Evolutionary conservation across 106 monocot species (phyloP).

Genomic region (Amphibolis antarctica): DNA sequence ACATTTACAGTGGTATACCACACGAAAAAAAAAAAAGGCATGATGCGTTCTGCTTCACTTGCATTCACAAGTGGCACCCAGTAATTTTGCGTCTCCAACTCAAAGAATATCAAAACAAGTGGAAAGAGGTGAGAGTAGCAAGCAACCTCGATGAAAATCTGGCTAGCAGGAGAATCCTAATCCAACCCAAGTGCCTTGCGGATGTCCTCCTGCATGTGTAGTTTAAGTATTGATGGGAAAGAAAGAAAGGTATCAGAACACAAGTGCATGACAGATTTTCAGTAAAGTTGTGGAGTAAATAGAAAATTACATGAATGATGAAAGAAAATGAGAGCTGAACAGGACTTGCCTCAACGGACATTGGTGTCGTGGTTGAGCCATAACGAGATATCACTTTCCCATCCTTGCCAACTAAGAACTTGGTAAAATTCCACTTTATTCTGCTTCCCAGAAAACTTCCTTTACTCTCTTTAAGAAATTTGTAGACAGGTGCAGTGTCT

Average conservation of each 20-base stretch:
- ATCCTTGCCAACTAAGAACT: conserved; percentile 69
- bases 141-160: neutral
- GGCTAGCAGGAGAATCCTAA: conserved; percentile 6
- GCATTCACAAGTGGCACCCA: too few species aligned
- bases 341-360: conserved; percentile 53
- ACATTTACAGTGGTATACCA: too few species aligned
- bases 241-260: neutral
- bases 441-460: conserved; percentile 40
- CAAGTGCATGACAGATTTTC: neutral
- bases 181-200: conserved; percentile 48
- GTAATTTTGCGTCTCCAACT: too few species aligned
- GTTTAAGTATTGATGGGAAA: neutral
- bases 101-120: too few species aligned
- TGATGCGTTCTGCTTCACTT: too few species aligned
- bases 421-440: conserved; percentile 96
- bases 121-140: too few species aligned
- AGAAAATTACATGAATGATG: neutral
- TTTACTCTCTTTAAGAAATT: conserved; percentile 73
- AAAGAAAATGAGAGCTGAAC: neutral
- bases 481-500: conserved; percentile 51
- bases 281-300: neutral
- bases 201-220: conserved; percentile 51
- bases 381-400: conserved; percentile 60
- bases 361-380: conserved; percentile 37
- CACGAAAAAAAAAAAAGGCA: too few species aligned